phyloP scores from a whole-genome alignment of 768 basidiomycete species.

The Coprinellus aureogranulatus region DNA sequence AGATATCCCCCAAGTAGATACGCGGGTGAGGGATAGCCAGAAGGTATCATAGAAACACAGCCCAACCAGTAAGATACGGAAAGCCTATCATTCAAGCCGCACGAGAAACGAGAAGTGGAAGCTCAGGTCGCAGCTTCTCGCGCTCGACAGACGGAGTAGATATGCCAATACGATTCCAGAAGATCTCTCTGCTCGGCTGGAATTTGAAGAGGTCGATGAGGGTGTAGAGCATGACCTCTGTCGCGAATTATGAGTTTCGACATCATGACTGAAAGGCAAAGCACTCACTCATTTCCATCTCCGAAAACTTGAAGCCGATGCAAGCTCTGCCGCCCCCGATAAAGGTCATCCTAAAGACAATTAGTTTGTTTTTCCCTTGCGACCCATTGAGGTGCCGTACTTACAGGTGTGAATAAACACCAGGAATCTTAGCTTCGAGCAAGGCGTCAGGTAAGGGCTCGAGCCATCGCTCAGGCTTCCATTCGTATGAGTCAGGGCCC shows the following conservation, averaged over 20 bases:
- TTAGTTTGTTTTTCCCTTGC: not conserved
- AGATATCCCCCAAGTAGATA: too few species aligned
- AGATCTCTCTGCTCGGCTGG: not conserved
- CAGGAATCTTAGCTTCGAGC: conserved; percentile 37
- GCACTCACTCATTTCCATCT: conserved; percentile 17
- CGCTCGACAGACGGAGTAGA: not conserved
- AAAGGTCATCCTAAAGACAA: conserved; percentile 21
- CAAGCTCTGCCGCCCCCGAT: conserved; percentile 22
- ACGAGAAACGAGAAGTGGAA: not conserved
- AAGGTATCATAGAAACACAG: too few species aligned
- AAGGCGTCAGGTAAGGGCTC: conserved; percentile 34
- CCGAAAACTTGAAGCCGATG: conserved; percentile 19
- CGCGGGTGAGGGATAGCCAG: too few species aligned
- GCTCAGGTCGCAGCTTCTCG: not conserved
- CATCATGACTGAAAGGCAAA: too few species aligned
- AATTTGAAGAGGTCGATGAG: conserved; percentile 3
- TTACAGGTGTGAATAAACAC: conserved; percentile 44
- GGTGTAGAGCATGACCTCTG: not conserved
- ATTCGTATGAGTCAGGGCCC: conserved; percentile 48
- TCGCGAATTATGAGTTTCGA: not conserved
- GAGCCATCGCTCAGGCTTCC: conserved; percentile 54
- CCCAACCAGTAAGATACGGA: too few species aligned
- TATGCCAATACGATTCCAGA: not conserved
- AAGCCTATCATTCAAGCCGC: not conserved
- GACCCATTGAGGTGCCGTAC: conserved; percentile 5